Conservation (phyloP, 116 monocot genomes). For the Iris pallida region DNA sequence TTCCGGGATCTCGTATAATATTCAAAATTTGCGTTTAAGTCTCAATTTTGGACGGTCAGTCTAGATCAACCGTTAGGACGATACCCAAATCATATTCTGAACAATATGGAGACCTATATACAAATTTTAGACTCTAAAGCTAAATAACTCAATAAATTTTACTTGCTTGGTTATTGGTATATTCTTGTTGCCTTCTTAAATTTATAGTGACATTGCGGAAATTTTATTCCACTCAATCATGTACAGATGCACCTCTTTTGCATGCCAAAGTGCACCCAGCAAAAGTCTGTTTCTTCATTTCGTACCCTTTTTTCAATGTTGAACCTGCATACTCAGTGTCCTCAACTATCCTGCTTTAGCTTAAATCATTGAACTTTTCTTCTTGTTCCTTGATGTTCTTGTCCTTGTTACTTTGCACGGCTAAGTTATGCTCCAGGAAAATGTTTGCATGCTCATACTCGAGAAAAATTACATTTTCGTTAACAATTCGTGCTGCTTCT, state of each 20-base stretch:
- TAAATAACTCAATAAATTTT: not conserved
- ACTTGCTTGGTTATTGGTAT: not conserved
- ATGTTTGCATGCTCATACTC: not conserved
- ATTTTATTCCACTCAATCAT: not conserved
- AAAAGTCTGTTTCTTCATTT: not conserved
- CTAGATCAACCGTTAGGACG: too few species aligned
- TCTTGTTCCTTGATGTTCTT: not conserved
- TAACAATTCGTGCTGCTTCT: not conserved
- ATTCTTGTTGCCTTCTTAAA: not conserved
- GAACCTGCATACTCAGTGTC: not conserved
- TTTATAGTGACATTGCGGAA: not conserved
- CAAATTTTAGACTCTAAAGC: too few species aligned
- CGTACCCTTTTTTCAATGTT: not conserved
- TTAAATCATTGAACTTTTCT: not conserved
- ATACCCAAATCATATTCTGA: too few species aligned
- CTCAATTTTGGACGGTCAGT: too few species aligned
- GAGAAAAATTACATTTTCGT: not conserved
- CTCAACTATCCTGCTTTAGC: not conserved
- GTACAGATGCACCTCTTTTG: not conserved
- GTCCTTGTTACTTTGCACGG: not conserved
- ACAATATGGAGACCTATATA: too few species aligned
- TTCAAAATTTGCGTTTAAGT: too few species aligned
- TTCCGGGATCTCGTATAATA: too few species aligned
- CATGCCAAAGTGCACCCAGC: not conserved
- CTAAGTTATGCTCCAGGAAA: not conserved